A percentile compares a stretch with the other conserved stretches of the same genome.
phyloP scores from a whole-genome alignment of 768 basidiomycete species.

The Phlebiopsis gigantea region DNA sequence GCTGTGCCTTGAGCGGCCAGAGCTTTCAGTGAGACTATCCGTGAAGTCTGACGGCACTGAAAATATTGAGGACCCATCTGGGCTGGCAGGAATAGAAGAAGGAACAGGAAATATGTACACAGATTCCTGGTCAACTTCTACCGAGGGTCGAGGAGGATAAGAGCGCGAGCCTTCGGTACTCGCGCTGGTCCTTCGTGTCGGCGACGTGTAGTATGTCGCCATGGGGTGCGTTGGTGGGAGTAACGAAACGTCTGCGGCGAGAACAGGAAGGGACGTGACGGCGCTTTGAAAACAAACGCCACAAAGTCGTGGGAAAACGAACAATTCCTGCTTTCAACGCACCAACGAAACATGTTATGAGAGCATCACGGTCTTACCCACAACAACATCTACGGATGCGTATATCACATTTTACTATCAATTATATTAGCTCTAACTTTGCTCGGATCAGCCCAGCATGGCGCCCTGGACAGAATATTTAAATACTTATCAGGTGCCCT shows the following conservation, averaged over 20 bases:
- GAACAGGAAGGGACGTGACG: background rate
- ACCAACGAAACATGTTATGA: too few species aligned
- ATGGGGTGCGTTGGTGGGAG: background rate
- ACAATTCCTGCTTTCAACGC: too few species aligned
- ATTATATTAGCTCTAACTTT: too few species aligned
- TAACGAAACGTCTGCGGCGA: background rate
- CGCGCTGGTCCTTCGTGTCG: background rate
- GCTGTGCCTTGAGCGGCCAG: constrained; percentile 6
- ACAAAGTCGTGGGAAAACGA: constrained; percentile 1
- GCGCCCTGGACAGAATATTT: too few species aligned
- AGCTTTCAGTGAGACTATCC: background rate
- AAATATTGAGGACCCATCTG: constrained; percentile 15
- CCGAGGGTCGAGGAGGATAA: background rate
- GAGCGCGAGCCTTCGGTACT: background rate
- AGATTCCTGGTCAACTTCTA: constrained; percentile 12
- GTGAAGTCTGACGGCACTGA: constrained; percentile 18
- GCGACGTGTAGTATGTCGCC: constrained; percentile 18
- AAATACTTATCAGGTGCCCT: too few species aligned
- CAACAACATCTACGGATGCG: too few species aligned
- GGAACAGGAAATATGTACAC: constrained; percentile 25
- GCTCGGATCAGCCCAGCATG: too few species aligned
- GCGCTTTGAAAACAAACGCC: background rate
- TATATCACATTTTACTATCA: too few species aligned
- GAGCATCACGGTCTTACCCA: too few species aligned
- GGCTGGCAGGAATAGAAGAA: constrained; percentile 20